Base-by-base conservation (phyloP, 2,329 filamentous ascomycete genomes). In the Chaetomiaceae sp. region DNA sequence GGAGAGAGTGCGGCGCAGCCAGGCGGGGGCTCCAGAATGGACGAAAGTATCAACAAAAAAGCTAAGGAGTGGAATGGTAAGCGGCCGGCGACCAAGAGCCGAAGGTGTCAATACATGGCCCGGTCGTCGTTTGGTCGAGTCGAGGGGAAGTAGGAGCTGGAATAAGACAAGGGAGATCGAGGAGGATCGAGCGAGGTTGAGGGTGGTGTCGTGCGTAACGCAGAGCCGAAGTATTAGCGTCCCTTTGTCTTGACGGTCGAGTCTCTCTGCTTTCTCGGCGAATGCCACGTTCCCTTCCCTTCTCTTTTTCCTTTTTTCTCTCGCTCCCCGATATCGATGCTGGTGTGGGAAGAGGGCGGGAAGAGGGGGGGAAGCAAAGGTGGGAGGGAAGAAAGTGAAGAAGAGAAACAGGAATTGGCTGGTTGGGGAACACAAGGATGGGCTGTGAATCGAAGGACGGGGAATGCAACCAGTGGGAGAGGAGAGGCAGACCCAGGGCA, bases 61-160 rank as follows among this genome's bases (percentile, higher is more conserved):
- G 20, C 44, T 34, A 47, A 52, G 44, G 45, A 42, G 43, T 37
- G 41, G 19, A 49, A 44, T 43, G 39, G 17, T 30, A 53, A 43
- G 37, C 20, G 38, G 50, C 46, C 53, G 47, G 56, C 38, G 48
- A 55, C 52, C 55, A 47, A 50, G 37, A 41, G 50, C 48, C 48
- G 48, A 31, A 39, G 46, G 43, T 33, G 58, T 61, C 54, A 61
- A 54, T 44, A 58, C 58, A 60, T 60, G 39, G 48, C 43, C 55
- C 27, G 17, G 43, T 51, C 33, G 38, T 57, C 53, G n/a, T n/a
- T n/a, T 12, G 2, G 46, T 40, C 16, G 17, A 42, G 25, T 17
- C 30, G 39, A 17, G 10, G 14, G 17, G 38, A n/a, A 27, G 25
- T 6, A 27, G 25, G 25, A 27, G 25, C 25, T 12, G 6, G 6